Evolutionary conservation across 2,329 filamentous ascomycete species (phyloP).

Genomic region (Fusarium fujikuroi): DNA sequence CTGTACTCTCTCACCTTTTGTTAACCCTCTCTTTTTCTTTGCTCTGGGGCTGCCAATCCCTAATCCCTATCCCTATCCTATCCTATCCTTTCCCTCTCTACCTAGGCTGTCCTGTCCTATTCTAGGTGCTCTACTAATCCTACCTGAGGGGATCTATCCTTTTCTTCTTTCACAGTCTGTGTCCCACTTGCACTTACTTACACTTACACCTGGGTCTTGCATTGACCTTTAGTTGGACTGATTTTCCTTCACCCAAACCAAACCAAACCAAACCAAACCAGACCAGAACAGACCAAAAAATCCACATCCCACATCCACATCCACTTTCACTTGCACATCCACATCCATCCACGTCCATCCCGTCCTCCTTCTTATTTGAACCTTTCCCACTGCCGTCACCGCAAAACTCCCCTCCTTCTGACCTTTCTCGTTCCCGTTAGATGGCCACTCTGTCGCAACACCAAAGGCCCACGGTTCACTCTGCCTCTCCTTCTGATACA

Average conservation of each 20-base stretch:
- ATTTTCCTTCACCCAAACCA: slow-evolving; percentile 11
- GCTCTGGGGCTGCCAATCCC: slow-evolving; percentile 6
- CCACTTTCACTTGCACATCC: slow-evolving; percentile 12
- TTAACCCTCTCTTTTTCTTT: slow-evolving; percentile 8
- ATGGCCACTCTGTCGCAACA: slow-evolving; percentile 58
- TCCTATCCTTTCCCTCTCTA: slow-evolving; percentile 11
- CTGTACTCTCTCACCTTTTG: slow-evolving; percentile 3
- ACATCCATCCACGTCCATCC: slow-evolving; percentile 6
- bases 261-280: background rate
- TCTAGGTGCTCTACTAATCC: slow-evolving; percentile 6
- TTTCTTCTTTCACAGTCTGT: slow-evolving; percentile 18
- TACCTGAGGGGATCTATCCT: slow-evolving; percentile 8
- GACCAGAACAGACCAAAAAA: background rate
- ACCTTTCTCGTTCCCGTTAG: slow-evolving; percentile 53
- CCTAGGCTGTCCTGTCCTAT: slow-evolving; percentile 16
- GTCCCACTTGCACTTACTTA: slow-evolving; percentile 31
- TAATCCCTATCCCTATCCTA: slow-evolving; percentile 24
- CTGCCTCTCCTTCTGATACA: slow-evolving; percentile 42
- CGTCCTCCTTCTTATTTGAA: slow-evolving; percentile 48
- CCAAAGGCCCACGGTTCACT: slow-evolving; percentile 47
- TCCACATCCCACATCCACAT: slow-evolving; percentile 9
- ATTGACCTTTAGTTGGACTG: slow-evolving; percentile 11
- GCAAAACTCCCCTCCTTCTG: slow-evolving; percentile 43
- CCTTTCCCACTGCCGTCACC: slow-evolving; percentile 48
- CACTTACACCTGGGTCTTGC: slow-evolving; percentile 20